Conservation (phyloP, 106 monocot genomes). For the Apostasia ramifera region DNA sequence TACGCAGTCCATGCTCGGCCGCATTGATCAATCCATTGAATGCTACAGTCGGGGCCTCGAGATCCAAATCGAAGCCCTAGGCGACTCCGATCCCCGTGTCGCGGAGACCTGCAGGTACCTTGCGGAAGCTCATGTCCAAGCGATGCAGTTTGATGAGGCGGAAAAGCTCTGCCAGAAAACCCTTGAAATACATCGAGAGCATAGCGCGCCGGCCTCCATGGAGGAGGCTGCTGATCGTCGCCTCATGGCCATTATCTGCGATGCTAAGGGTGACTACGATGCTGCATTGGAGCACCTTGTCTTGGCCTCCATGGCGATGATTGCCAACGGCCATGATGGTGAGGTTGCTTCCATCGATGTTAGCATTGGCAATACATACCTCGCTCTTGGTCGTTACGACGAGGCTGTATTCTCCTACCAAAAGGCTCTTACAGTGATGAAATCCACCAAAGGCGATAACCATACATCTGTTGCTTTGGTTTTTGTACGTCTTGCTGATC, state of each 20-base stretch:
- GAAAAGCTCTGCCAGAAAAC: constrained; percentile 51
- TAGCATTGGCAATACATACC: constrained; percentile 54
- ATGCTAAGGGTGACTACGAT: constrained; percentile 55
- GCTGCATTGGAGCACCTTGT: constrained; percentile 57
- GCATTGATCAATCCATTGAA: constrained; percentile 39
- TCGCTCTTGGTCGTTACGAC: constrained; percentile 47
- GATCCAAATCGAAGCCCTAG: constrained; percentile 55
- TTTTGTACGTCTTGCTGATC: constrained; percentile 50
- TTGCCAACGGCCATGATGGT: constrained; percentile 39
- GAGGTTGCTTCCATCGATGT: constrained; percentile 51
- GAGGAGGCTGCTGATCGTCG: constrained; percentile 62
- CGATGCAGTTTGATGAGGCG: constrained; percentile 55
- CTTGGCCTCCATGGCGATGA: constrained; percentile 53
- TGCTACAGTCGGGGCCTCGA: constrained; percentile 48
- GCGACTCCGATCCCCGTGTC: constrained; percentile 48
- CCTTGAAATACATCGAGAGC: constrained; percentile 56
- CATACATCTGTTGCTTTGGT: constrained; percentile 48
- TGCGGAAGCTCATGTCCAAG: constrained; percentile 66
- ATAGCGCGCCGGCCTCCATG: constrained; percentile 49
- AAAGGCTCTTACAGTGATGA: constrained; percentile 56
- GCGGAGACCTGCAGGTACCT: constrained; percentile 62
- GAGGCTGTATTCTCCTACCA: constrained; percentile 67
- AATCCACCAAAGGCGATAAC: constrained; percentile 44
- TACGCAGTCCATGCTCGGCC: constrained; percentile 51
- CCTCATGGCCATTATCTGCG: constrained; percentile 51